These are phyloP conservation scores for Acer yangbiense DNA, from an alignment of 345 rosid species.

Conservation along the genomic window DNA sequence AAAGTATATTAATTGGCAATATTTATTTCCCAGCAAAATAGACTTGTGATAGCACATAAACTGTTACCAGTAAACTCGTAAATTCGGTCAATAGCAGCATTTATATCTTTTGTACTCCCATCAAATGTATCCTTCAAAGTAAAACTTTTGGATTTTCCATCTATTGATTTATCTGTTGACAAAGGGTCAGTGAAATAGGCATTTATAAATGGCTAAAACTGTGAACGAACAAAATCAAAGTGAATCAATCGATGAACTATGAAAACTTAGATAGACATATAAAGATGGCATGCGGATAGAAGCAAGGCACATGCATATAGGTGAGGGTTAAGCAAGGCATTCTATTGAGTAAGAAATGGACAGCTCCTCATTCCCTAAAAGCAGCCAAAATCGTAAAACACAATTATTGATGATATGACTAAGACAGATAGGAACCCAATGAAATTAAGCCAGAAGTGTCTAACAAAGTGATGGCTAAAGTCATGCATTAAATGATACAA, in stretches of 20 bases:
- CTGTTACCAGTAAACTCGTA: constrained; percentile 83
- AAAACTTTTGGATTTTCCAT: constrained; percentile 67
- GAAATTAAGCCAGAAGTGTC: neutral
- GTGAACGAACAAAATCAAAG: neutral
- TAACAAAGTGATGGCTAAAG: neutral
- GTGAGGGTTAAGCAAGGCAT: neutral
- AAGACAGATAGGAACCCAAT: neutral
- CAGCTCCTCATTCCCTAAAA: neutral
- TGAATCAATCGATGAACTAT: neutral
- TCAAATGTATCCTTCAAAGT: constrained; percentile 77
- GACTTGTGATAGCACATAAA: constrained; percentile 4
- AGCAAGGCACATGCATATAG: neutral
- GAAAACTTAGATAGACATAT: neutral
- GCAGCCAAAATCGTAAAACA: neutral
- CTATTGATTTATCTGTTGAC: constrained; percentile 53
- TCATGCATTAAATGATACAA: neutral
- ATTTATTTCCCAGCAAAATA: constrained; percentile 10
- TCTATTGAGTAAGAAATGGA: neutral
- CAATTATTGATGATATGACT: constrained; percentile 3
- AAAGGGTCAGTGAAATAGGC: constrained; percentile 19
- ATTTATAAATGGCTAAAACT: neutral
- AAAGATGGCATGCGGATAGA: neutral
- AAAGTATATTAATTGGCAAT: constrained; percentile 22
- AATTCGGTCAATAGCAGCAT: constrained; percentile 83
- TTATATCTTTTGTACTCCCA: constrained; percentile 85